Percentiles rank a stretch among this genome's conserved stretches.
Conservation (phyloP, 2,329 filamentous ascomycete species). For the Sporothrix luriei region DNA sequence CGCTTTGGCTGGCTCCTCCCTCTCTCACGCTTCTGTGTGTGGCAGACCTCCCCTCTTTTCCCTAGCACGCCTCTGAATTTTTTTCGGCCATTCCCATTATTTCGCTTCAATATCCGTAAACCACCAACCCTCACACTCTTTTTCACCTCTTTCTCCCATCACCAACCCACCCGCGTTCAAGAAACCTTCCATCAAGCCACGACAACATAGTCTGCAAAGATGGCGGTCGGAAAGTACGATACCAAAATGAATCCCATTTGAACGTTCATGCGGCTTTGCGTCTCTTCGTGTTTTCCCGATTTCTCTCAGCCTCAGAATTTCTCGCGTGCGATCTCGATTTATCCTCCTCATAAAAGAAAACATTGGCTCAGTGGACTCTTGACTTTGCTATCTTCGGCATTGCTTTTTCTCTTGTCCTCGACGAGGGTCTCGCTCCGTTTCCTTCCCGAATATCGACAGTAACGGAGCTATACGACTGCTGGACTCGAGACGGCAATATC, state of each 20-base stretch:
- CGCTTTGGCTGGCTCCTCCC: slow-evolving; percentile 28
- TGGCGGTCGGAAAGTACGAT: slow-evolving; percentile 61
- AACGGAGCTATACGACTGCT: not conserved
- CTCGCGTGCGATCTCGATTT: slow-evolving; percentile 16
- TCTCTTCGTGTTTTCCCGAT: slow-evolving; percentile 4
- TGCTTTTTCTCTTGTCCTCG: not conserved
- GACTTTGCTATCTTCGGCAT: not conserved
- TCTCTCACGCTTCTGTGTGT: not conserved
- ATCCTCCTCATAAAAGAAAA: slow-evolving; percentile 1
- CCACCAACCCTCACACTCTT: slow-evolving; percentile 27
- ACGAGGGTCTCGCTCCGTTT: not conserved
- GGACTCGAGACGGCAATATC: not conserved
- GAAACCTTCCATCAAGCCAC: slow-evolving; percentile 46
- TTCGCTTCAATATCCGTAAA: slow-evolving; percentile 28
- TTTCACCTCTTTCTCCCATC: slow-evolving; percentile 40
- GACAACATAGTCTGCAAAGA: slow-evolving; percentile 56
- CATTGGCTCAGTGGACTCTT: not conserved
- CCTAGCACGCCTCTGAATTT: slow-evolving; percentile 28
- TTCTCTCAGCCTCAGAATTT: slow-evolving; percentile 4
- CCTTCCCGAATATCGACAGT: not conserved
- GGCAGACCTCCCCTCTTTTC: slow-evolving; percentile 34
- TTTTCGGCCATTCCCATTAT: slow-evolving; percentile 26
- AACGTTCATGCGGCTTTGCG: not conserved
- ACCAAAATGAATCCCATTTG: not conserved
- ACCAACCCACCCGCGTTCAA: slow-evolving; percentile 39